Percentiles rank a stretch among this genome's conserved stretches.
phyloP scores from a whole-genome alignment of 1,284 basidiomycete species.

The Hemileia vastatrix region DNA sequence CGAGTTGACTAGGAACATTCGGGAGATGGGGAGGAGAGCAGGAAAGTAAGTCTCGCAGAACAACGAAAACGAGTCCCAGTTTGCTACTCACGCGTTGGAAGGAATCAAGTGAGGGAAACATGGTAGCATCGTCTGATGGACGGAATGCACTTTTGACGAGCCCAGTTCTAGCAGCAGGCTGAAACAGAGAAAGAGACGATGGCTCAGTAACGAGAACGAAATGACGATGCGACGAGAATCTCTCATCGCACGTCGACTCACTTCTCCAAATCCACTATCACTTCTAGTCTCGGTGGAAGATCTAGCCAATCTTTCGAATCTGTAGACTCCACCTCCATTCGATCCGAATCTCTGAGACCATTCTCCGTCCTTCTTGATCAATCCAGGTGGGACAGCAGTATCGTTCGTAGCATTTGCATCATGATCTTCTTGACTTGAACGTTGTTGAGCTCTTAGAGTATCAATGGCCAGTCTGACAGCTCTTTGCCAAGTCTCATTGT shows the following conservation, averaged over 20 bases:
- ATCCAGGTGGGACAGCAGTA: constrained; percentile 6
- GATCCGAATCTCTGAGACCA: too few species aligned
- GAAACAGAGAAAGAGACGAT: not conserved
- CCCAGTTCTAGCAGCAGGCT: constrained; percentile 23
- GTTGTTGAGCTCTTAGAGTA: constrained; percentile 28
- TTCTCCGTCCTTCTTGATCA: constrained; percentile 20
- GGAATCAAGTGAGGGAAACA: constrained; percentile 33
- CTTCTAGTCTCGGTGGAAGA: constrained; percentile 31
- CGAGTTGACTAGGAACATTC: constrained; percentile 11
- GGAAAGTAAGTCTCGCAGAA: not conserved
- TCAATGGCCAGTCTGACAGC: constrained; percentile 29
- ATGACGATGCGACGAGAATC: not conserved
- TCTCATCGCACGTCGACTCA: constrained; percentile 8
- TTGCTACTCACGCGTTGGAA: constrained; percentile 26
- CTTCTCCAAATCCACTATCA: constrained; percentile 33
- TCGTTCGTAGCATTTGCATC: constrained; percentile 10
- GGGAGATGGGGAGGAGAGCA: not conserved
- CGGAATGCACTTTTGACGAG: constrained; percentile 35
- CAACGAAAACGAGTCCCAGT: not conserved
- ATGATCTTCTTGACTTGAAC: constrained; percentile 27
- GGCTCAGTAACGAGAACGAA: not conserved
- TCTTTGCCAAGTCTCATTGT: constrained; percentile 26
- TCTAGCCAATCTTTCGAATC: constrained; percentile 29
- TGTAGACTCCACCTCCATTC: constrained; percentile 33
- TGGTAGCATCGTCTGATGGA: constrained; percentile 33